Evolutionary conservation across 768 basidiomycete genomes (phyloP).

Genomic region (Leccinum pellstonianum): DNA sequence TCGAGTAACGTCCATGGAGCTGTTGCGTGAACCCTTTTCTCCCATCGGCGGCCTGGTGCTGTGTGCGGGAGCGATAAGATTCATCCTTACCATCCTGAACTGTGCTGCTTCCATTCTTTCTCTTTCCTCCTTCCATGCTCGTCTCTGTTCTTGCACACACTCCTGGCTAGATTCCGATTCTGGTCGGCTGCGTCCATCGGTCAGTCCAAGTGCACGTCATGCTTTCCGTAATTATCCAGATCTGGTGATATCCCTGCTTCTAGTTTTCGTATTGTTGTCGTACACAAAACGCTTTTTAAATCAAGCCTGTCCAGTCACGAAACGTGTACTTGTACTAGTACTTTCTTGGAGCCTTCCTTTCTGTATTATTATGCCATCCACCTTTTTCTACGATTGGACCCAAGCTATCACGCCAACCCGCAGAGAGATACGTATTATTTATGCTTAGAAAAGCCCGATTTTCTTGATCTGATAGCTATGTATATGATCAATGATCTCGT

Average conservation of each 20-base stretch:
- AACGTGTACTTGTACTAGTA: slow-evolving; percentile 26
- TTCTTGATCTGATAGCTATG: slow-evolving; percentile 23
- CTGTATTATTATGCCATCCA: slow-evolving; percentile 28
- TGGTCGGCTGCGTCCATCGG: slow-evolving; percentile 9
- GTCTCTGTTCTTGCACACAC: slow-evolving; percentile 23
- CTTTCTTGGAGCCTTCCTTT: slow-evolving; percentile 29
- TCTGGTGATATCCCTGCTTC: slow-evolving; percentile 16
- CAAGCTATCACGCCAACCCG: slow-evolving; percentile 3
- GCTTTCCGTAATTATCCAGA: slow-evolving; percentile 20
- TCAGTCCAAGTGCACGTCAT: slow-evolving; percentile 5
- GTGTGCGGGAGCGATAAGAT: slow-evolving; percentile 8
- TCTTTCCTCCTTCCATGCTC: slow-evolving; percentile 6
- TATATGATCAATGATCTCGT: slow-evolving; percentile 23
- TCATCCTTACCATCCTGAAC: background rate
- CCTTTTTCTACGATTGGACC: slow-evolving; percentile 14
- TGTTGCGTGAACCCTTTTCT: slow-evolving; percentile 23
- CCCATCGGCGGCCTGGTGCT: slow-evolving; percentile 20
- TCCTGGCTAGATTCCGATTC: slow-evolving; percentile 20
- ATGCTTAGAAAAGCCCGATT: slow-evolving; percentile 19
- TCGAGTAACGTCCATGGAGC: slow-evolving; percentile 30
- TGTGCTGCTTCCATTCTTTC: slow-evolving; percentile 10
- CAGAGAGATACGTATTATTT: slow-evolving; percentile 19
- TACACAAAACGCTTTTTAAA: slow-evolving; percentile 17
- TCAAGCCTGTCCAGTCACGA: slow-evolving; percentile 6
- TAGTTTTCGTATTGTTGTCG: slow-evolving; percentile 25